A percentile compares a stretch with the other conserved stretches of the same genome.
Conservation (phyloP, 768 basidiomycete genomes). For the Pluteus cervinus region DNA sequence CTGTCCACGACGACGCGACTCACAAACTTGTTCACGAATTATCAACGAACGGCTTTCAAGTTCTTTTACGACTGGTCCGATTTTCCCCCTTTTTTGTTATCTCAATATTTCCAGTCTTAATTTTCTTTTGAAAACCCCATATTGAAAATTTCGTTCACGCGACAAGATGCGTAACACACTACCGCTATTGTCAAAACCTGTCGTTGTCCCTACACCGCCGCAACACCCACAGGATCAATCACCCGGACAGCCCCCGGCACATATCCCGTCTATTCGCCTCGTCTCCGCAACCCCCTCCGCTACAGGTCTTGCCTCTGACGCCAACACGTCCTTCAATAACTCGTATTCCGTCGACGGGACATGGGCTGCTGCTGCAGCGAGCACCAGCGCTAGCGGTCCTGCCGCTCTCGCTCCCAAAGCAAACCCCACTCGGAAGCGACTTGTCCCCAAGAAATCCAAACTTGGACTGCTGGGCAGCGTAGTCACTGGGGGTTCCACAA, state of each 20-base stretch:
- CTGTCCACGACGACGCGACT: conserved; percentile 12
- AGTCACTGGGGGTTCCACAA: conserved; percentile 14
- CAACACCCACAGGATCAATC: conserved; percentile 21
- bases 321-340: conserved; percentile 23
- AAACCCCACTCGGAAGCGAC: conserved; percentile 25
- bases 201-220: conserved; percentile 16
- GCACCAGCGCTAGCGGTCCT: conserved; percentile 18
- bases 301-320: conserved; percentile 32
- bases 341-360: conserved; percentile 26
- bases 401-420: conserved; percentile 22
- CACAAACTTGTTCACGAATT: conserved; percentile 7
- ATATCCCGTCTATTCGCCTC: conserved; percentile 61
- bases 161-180: conserved; percentile 10
- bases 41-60: conserved; percentile 7
- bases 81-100: too few species aligned
- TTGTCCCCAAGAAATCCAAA: conserved; percentile 73
- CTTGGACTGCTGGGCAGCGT: conserved; percentile 34
- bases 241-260: conserved; percentile 13
- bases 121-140: too few species aligned
- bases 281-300: conserved; percentile 63
- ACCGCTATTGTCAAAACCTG: conserved; percentile 13
- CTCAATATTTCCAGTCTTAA: too few species aligned
- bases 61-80: conserved; percentile 6
- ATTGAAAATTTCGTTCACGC: conserved; percentile 8
- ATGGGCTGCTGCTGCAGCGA: conserved; percentile 26